phyloP scores from a whole-genome alignment of 2,329 filamentous ascomycete species.

The Fusarium pseudonygamai region DNA sequence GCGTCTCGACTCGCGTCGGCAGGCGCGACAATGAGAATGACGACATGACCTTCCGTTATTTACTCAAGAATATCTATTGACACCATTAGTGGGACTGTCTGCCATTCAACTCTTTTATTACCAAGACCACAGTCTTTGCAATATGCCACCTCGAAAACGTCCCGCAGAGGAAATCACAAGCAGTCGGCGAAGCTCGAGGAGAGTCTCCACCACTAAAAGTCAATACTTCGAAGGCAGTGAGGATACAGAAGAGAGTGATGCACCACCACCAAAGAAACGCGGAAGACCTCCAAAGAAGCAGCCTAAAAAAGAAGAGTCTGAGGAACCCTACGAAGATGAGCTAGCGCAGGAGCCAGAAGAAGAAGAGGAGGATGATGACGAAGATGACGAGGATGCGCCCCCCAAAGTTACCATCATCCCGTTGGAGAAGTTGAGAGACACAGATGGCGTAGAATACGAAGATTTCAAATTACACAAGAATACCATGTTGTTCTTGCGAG shows the following conservation, averaged over 20 bases:
- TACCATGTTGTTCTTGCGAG: slow-evolving; percentile 65
- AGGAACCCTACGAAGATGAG: slow-evolving; percentile 43
- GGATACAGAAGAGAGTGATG: slow-evolving; percentile 36
- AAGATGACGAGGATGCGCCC: slow-evolving; percentile 51
- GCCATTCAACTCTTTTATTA: neutral
- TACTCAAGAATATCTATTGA: neutral
- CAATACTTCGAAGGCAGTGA: slow-evolving; percentile 58
- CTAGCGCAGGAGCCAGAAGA: slow-evolving; percentile 41
- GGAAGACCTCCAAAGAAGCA: slow-evolving; percentile 40
- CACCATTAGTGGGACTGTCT: neutral
- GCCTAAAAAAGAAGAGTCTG: slow-evolving; percentile 34
- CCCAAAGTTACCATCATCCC: slow-evolving; percentile 50
- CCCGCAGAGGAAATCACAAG: slow-evolving; percentile 45
- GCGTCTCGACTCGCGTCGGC: slow-evolving; percentile 36
- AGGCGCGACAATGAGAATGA: slow-evolving; percentile 40
- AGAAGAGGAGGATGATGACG: slow-evolving; percentile 45
- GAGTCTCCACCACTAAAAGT: slow-evolving; percentile 60
- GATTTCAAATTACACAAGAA: slow-evolving; percentile 65
- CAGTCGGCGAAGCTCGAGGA: slow-evolving; percentile 58
- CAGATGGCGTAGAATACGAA: slow-evolving; percentile 55
- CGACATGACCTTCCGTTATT: slow-evolving; percentile 29
- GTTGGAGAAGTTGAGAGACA: slow-evolving; percentile 49
- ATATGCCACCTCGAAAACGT: slow-evolving; percentile 55
- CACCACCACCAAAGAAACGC: slow-evolving; percentile 43
- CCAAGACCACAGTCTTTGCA: neutral